Base-by-base conservation (phyloP, 106 monocot species). In the Vanilla planifolia region DNA sequence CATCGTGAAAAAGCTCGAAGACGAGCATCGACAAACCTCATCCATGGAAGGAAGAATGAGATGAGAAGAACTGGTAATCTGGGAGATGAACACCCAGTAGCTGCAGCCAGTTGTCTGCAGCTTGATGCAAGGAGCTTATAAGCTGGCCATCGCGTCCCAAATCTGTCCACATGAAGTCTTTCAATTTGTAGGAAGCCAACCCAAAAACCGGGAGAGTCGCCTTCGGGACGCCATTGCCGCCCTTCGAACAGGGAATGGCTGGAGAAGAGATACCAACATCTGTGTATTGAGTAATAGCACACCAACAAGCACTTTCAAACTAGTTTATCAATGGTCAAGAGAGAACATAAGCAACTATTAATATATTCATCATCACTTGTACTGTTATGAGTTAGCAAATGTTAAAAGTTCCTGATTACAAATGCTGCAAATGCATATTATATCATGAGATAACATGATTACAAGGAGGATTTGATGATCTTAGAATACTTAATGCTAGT, bases 151-250 rank as follows among this genome's bases (percentile, higher is more conserved):
- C 71, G 1, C 55, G 34, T 33, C 65, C 69, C 15, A 43, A 62
- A 22, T 39, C 55, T 13, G 71, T 69, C 84, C 84, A 84, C 8
- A 73, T 45, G 15, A 72, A 64, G n/a, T 71, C 73, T 56, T 73
- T 79, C 35, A 75, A 52, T 70, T 84, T 84, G 61, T 84, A 84
- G 10, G 84, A 76, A 24, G 75, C 75, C 8, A 84, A 40, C 22
- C 76, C 84, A 56, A 79, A 84, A 24, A 45, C 60, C 27, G 79
- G 84, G 43, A 84, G 67, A 15, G 72, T 61, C 16, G 79, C 62
- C 66, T 63, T 75, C 10, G 71, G 74, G 17, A 64, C 65, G 10
- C 61, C 36, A 22, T 64, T 60, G 7, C 64, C 68, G 7, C 64
- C 68, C 11, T 57, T 39, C 14, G 62, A 32, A 33, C 60, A 65